Percentiles rank a stretch among this genome's conserved stretches.
These are phyloP conservation scores for Dendrostoma leiphaemia DNA, from an alignment of 2,329 filamentous ascomycete genomes.

Conservation along the genomic window DNA sequence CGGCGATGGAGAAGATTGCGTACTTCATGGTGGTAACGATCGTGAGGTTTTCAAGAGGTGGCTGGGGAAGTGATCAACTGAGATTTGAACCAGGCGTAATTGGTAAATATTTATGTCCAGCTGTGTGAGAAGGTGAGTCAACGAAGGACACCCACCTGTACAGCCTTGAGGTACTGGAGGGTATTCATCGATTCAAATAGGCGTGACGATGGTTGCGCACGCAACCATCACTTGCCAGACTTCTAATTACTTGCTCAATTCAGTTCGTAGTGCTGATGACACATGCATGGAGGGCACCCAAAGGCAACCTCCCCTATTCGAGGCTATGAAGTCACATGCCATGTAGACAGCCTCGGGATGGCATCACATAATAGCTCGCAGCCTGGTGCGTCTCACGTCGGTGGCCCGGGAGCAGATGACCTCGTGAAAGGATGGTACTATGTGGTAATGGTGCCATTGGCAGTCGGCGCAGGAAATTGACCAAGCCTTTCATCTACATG, in stretches of 20 bases:
- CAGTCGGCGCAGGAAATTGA: no score
- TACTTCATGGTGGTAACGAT: slow-evolving; percentile 12
- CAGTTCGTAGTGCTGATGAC: background rate
- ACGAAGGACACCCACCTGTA: no score
- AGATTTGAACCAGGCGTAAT: background rate
- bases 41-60: background rate
- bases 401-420: no score
- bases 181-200: slow-evolving; percentile 8
- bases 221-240: background rate
- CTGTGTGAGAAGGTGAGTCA: background rate
- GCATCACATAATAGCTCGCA: no score
- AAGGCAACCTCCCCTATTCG: no score
- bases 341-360: no score
- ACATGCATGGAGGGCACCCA: no score
- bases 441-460: background rate
- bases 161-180: background rate
- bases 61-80: background rate
- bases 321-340: no score
- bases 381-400: no score
- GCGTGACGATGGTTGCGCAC: background rate
- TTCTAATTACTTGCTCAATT: background rate
- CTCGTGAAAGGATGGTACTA: no score
- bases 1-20: slow-evolving; percentile 1
- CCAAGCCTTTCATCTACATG: background rate
- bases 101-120: background rate